phyloP scores from a whole-genome alignment of 2,329 filamentous ascomycete species.

The Xylaria sp. region DNA sequence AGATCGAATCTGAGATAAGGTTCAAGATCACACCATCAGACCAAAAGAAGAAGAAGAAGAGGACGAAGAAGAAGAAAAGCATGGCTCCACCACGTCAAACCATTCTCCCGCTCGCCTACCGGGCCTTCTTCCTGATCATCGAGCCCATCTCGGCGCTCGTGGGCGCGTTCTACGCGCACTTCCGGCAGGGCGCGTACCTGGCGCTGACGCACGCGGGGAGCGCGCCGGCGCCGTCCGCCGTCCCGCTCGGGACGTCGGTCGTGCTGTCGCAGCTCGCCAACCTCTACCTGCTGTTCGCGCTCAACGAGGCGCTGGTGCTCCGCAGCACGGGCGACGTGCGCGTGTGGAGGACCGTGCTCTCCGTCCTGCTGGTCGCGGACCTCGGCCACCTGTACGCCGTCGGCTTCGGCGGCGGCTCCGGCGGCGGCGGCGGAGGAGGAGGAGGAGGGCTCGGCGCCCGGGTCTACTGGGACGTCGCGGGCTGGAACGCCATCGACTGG shows the following conservation, averaged over 20 bases:
- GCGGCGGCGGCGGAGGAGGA: too few relatives aligned
- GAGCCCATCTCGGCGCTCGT: conserved; percentile 62
- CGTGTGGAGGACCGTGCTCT: conserved; percentile 71
- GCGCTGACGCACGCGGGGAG: conserved; percentile 64
- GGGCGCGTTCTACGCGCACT: conserved; percentile 56
- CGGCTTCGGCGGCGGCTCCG: too few relatives aligned
- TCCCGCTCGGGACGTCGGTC: conserved; percentile 65
- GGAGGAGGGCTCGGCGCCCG: conserved; percentile 60
- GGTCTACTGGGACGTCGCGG: conserved; percentile 64
- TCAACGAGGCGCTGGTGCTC: conserved; percentile 77
- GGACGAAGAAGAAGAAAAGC: background rate
- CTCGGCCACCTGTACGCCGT: conserved; percentile 74
- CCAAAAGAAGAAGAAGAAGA: background rate
- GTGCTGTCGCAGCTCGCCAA: conserved; percentile 76
- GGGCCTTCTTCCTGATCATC: conserved; percentile 74
- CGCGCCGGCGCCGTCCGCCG: conserved; percentile 48
- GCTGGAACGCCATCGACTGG: conserved; percentile 70
- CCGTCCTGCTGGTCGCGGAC: conserved; percentile 73
- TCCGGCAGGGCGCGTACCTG: conserved; percentile 61
- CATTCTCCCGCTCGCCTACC: conserved; percentile 63
- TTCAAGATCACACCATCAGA: background rate
- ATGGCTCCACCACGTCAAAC: conserved; percentile 33
- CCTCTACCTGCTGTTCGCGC: conserved; percentile 74
- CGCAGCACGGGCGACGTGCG: conserved; percentile 67
- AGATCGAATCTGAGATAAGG: background rate